Conservation (phyloP, 1,284 basidiomycete species). For the Boletus sp. region DNA sequence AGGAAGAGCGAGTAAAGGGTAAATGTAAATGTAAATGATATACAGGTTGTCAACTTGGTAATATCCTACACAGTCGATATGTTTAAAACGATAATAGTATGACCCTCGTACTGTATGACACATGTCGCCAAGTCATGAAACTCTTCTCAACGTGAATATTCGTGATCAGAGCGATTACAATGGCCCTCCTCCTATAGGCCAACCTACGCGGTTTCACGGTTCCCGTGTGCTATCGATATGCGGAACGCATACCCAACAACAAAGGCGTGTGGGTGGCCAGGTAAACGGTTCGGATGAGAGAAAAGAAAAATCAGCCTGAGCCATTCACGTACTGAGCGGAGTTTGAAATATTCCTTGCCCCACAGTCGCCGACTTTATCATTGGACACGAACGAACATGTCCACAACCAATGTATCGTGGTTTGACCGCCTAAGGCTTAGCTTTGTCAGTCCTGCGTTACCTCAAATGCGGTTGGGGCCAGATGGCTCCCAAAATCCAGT, state of each 20-base stretch:
- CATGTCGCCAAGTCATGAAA: constrained; percentile 73
- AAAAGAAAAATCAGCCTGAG: neutral
- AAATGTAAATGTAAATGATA: neutral
- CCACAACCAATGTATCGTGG: constrained; percentile 17
- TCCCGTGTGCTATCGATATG: constrained; percentile 45
- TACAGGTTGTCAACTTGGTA: neutral
- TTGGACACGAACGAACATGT: constrained; percentile 13
- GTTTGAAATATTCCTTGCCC: constrained; percentile 24
- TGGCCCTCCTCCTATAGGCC: constrained; percentile 57
- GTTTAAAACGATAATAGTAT: neutral
- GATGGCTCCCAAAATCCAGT: constrained; percentile 49
- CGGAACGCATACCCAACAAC: constrained; percentile 55
- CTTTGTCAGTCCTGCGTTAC: constrained; percentile 40
- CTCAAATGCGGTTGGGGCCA: constrained; percentile 56
- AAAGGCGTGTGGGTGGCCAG: constrained; percentile 44
- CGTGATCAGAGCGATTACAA: constrained; percentile 77
- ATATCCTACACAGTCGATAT: neutral
- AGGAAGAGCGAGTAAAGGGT: constrained; percentile 27
- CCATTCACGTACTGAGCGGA: constrained; percentile 24
- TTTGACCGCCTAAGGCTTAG: constrained; percentile 24
- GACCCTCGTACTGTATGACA: neutral
- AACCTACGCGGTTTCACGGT: constrained; percentile 39
- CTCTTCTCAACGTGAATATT: constrained; percentile 62
- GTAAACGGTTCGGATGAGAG: constrained; percentile 29
- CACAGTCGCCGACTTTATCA: too few relatives aligned